Conservation (phyloP, 2,329 filamentous ascomycete genomes). For the Xylariaceae sp. region DNA sequence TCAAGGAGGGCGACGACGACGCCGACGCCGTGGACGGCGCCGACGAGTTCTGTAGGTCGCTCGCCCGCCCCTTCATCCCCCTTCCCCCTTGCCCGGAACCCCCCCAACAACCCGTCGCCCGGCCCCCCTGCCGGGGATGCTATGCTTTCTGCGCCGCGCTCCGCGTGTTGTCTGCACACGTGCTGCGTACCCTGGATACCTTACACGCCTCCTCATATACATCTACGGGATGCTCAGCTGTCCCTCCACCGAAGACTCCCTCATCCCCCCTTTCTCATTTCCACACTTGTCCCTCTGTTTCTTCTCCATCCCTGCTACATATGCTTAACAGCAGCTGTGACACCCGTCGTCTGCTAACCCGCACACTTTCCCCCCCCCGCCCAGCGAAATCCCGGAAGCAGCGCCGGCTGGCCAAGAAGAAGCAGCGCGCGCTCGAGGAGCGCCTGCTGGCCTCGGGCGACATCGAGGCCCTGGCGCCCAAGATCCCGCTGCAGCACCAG, state of each 20-base stretch:
- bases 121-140: no score
- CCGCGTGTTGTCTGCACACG: no score
- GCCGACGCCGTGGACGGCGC: slow-evolving; percentile 46
- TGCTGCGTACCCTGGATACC: no score
- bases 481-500: slow-evolving; percentile 71
- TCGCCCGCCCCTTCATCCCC: background rate
- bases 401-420: slow-evolving; percentile 62
- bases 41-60: slow-evolving; percentile 72
- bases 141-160: no score
- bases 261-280: no score
- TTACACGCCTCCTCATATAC: no score
- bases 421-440: slow-evolving; percentile 48
- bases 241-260: no score
- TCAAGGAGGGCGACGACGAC: slow-evolving; percentile 44
- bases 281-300: background rate
- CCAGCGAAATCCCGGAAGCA: slow-evolving; percentile 80
- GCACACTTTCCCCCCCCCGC: slow-evolving; percentile 4
- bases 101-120: no score
- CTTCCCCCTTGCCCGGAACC: background rate
- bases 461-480: slow-evolving; percentile 55
- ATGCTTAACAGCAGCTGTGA: background rate
- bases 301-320: background rate
- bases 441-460: slow-evolving; percentile 58
- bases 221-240: no score
- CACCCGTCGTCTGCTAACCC: background rate